phyloP scores from a whole-genome alignment of 2,329 filamentous ascomycete genomes.

The Neonectria neomacrospora region DNA sequence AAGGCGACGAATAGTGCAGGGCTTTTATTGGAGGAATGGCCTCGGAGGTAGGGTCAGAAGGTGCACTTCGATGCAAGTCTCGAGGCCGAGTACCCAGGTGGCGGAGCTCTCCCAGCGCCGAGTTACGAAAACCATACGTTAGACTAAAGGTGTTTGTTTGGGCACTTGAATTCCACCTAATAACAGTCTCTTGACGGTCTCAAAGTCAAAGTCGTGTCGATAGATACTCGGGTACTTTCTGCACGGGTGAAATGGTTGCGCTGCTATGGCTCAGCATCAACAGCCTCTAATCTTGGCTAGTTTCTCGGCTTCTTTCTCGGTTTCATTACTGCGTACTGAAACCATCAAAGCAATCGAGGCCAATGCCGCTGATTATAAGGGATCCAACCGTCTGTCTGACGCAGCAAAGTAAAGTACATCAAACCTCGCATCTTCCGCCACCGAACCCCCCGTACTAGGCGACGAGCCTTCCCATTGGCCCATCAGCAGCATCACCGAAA shows the following conservation, averaged over 20 bases:
- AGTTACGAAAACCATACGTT: no score
- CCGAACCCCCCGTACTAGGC: neutral
- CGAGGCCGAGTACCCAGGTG: neutral
- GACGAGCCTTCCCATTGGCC: conserved; percentile 9
- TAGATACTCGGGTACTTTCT: neutral
- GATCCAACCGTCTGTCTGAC: neutral
- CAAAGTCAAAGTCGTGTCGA: neutral
- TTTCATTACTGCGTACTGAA: neutral
- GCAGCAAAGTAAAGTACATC: neutral
- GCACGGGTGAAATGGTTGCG: no score
- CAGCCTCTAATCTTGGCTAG: no score
- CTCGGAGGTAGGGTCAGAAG: neutral
- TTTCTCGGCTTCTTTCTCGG: neutral
- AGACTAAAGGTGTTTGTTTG: neutral
- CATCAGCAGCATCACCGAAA: neutral
- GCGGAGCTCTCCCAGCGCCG: neutral
- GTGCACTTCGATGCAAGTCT: neutral
- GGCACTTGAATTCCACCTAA: neutral
- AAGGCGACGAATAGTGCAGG: neutral
- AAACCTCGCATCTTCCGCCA: neutral
- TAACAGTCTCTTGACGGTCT: neutral
- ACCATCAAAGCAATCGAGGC: no score
- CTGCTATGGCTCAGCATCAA: neutral
- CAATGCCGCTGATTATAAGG: neutral
- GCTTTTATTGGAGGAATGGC: neutral